Evolutionary conservation across 2,329 filamentous ascomycete species (phyloP).

Genomic region (Colletotrichum eleusines): DNA sequence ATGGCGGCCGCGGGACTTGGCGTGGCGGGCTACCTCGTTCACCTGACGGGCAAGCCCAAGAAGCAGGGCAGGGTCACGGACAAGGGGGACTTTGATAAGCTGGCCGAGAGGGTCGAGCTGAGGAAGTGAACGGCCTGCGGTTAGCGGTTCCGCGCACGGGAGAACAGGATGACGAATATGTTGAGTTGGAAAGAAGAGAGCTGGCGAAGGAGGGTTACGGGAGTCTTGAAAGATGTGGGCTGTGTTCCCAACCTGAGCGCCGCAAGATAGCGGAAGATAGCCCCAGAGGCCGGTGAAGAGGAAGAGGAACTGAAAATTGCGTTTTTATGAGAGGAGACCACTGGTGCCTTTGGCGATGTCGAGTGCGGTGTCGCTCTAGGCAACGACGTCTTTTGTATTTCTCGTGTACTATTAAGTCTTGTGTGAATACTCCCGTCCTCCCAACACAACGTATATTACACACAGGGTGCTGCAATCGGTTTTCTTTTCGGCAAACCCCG

Average conservation of each 20-base stretch:
- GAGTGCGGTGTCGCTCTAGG: too few species aligned
- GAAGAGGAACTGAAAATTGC: too few species aligned
- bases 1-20: conserved; percentile 32
- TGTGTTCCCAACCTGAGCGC: neutral
- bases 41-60: conserved; percentile 34
- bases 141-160: neutral
- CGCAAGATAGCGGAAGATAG: neutral
- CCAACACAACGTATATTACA: too few species aligned
- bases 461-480: too few species aligned
- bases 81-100: conserved; percentile 18
- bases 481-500: too few species aligned
- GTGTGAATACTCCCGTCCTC: too few species aligned
- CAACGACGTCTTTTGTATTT: too few species aligned
- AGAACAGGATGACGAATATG: neutral
- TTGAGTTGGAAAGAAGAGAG: neutral
- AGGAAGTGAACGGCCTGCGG: neutral
- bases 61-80: neutral
- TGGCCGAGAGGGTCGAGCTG: conserved; percentile 1
- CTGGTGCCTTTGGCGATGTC: too few species aligned
- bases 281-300: too few species aligned
- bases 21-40: conserved; percentile 30
- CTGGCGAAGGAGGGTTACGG: neutral
- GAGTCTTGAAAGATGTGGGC: neutral
- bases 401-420: too few species aligned
- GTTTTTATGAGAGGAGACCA: neutral